Conservation (phyloP, 495 filamentous ascomycete species). For the Aspergillus nidulans region DNA sequence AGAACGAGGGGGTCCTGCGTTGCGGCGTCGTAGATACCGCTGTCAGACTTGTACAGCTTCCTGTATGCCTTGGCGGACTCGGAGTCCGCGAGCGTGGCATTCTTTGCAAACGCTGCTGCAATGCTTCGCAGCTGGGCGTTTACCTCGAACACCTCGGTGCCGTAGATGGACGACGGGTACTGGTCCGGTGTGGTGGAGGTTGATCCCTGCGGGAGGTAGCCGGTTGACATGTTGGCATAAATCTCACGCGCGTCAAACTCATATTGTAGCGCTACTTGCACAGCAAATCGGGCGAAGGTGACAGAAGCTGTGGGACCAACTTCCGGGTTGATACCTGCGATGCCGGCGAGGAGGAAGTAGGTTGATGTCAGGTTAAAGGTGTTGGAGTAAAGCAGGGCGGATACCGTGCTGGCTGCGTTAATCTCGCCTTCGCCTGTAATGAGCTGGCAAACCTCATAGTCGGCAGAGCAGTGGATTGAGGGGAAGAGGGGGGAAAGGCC, state of each 20-base stretch:
- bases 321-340: conserved; percentile 69
- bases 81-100: conserved; percentile 54
- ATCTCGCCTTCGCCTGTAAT: conserved; percentile 61
- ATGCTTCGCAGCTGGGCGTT: conserved; percentile 56
- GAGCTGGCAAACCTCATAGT: conserved; percentile 58
- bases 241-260: conserved; percentile 71
- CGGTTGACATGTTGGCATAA: conserved; percentile 57
- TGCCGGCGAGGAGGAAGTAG: conserved; percentile 69
- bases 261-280: conserved; percentile 71
- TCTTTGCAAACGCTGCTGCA: conserved; percentile 52
- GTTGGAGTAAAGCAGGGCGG: conserved; percentile 52
- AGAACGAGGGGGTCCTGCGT: conserved; percentile 52
- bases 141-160: conserved; percentile 74
- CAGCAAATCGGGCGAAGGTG: conserved; percentile 61
- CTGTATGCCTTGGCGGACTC: conserved; percentile 52
- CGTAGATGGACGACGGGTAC: conserved; percentile 63
- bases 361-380: conserved; percentile 63
- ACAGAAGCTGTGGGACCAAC: conserved; percentile 57
- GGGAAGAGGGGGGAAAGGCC: conserved; percentile 64
- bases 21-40: conserved; percentile 46
- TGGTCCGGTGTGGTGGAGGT: conserved; percentile 37
- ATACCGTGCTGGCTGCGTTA: conserved; percentile 65
- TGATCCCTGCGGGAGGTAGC: conserved; percentile 62
- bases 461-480: conserved; percentile 56
- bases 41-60: conserved; percentile 46